Evolutionary conservation across 768 basidiomycete genomes (phyloP).

Genomic region (Mrakia hoshinonis): DNA sequence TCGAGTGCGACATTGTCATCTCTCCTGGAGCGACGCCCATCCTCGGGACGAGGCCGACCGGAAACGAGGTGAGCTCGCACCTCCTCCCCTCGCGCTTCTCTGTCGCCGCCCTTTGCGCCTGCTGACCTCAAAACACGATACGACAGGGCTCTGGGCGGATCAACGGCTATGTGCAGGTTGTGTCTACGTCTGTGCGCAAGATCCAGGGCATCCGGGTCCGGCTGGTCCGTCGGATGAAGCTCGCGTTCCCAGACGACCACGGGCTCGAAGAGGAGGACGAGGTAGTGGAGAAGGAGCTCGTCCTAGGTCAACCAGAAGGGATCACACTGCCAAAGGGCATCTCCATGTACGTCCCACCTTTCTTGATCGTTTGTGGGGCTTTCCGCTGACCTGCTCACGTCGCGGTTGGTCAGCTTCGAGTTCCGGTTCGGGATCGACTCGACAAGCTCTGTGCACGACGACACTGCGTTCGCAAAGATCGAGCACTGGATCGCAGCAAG

Average conservation of each 20-base stretch:
- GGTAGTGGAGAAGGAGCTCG: neutral
- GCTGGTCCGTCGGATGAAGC: neutral
- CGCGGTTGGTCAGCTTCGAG: neutral
- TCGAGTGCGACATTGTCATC: neutral
- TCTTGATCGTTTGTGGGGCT: neutral
- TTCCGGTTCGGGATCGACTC: neutral
- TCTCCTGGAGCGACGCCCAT: neutral
- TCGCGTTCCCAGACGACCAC: neutral
- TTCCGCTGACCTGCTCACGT: neutral
- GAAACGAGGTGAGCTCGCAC: neutral
- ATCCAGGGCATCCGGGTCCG: neutral
- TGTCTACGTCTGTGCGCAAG: neutral
- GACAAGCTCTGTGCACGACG: neutral
- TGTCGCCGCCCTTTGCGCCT: neutral
- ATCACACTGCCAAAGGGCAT: neutral
- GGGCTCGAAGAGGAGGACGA: slow-evolving; percentile 4
- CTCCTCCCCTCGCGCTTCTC: neutral
- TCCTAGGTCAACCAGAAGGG: neutral
- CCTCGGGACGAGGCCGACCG: neutral
- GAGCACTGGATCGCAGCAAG: neutral
- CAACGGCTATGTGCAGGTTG: neutral
- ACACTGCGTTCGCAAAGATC: neutral
- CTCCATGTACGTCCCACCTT: neutral
- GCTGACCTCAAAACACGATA: neutral
- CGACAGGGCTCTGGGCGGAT: neutral